Conservation (phyloP, 179 eudicot species). For the Heliamphora pulchella region DNA sequence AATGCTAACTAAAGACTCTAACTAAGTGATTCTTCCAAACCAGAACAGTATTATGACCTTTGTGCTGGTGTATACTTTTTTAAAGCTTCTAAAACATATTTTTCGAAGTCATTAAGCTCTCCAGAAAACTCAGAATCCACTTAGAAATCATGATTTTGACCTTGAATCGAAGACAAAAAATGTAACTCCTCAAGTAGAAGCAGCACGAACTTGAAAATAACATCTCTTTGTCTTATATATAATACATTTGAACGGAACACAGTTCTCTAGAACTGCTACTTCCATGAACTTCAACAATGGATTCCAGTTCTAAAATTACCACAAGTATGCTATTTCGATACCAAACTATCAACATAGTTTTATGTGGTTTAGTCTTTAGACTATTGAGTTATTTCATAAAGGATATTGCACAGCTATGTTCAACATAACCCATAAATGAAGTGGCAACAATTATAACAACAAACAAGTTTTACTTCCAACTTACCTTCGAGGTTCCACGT, state of each 20-base stretch:
- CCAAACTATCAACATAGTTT: too few relatives aligned
- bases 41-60: background rate
- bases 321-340: too few relatives aligned
- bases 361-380: too few relatives aligned
- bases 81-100: background rate
- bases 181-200: background rate
- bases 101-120: background rate
- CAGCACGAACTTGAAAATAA: background rate
- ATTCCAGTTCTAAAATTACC: background rate
- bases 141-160: background rate
- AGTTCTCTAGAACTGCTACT: background rate
- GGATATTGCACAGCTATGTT: background rate
- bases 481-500: conserved; percentile 49
- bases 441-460: background rate
- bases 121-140: background rate
- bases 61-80: background rate
- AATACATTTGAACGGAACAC: background rate
- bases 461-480: background rate
- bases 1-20: background rate
- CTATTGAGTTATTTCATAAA: background rate
- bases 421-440: background rate
- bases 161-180: background rate
- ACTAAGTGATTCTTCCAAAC: background rate
- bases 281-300: background rate
- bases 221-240: background rate